Evolutionary conservation across 192 early-diverging fungal genomes (phyloP).

Genomic region (Coemansia sp.): DNA sequence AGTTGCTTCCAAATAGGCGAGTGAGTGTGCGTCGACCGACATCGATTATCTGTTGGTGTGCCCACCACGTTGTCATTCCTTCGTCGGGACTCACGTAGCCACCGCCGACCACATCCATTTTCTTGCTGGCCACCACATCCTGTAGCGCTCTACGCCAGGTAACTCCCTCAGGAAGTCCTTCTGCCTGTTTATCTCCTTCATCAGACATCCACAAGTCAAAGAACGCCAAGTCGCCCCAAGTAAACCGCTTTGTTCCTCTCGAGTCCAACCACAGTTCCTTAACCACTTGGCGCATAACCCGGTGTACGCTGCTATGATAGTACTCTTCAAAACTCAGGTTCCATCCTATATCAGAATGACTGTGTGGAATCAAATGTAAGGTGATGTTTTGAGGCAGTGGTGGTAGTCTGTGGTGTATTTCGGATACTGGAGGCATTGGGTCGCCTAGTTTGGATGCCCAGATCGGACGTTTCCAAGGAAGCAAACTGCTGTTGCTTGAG

Average conservation of each 20-base stretch:
- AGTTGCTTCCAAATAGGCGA: conserved; percentile 18
- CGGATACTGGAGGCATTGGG: conserved; percentile 17
- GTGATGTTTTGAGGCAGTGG: conserved; percentile 23
- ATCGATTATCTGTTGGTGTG: conserved; percentile 33
- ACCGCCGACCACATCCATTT: conserved; percentile 35
- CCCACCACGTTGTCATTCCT: conserved; percentile 49
- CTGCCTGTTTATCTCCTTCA: conserved; percentile 21
- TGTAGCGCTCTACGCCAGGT: conserved; percentile 33
- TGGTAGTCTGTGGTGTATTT: conserved; percentile 9
- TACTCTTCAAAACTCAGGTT: conserved; percentile 42
- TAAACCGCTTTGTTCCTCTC: conserved; percentile 32
- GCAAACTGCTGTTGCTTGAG: conserved; percentile 17
- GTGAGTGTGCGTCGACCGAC: conserved; percentile 26
- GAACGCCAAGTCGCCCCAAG: conserved; percentile 46
- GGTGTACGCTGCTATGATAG: conserved; percentile 26
- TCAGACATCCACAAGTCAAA: conserved; percentile 42
- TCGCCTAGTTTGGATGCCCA: conserved; percentile 38
- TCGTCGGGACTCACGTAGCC: conserved; percentile 48
- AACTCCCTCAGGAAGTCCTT: neutral
- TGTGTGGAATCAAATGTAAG: conserved; percentile 41
- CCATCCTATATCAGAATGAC: conserved; percentile 48
- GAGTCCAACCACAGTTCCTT: conserved; percentile 20
- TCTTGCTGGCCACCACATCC: conserved; percentile 17
- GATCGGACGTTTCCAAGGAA: conserved; percentile 26
- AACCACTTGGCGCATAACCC: conserved; percentile 23